Percentiles rank a stretch among this genome's conserved stretches.
These are phyloP conservation scores for Clitocybe nebularis DNA, from an alignment of 1,284 basidiomycete genomes.

Conservation along the genomic window DNA sequence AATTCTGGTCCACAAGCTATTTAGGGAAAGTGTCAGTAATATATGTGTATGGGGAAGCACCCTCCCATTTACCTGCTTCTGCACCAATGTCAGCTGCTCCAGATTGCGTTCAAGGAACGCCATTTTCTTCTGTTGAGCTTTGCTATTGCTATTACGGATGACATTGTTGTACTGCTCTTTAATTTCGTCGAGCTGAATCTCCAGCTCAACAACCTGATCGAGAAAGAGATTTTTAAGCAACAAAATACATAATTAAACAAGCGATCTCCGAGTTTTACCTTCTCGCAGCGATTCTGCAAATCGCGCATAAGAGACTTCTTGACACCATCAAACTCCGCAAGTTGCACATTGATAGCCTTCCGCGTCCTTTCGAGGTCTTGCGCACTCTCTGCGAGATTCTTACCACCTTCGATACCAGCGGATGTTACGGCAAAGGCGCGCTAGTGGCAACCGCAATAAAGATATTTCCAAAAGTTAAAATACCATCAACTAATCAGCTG, in stretches of 20 bases:
- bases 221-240: no score
- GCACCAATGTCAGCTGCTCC: conserved; percentile 92
- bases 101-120: conserved; percentile 97
- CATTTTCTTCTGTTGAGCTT: conserved; percentile 99
- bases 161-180: conserved; percentile 99
- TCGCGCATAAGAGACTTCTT: conserved; percentile 99
- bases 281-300: conserved; percentile 98
- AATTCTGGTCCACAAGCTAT: conserved; percentile 98
- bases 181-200: conserved; percentile 98
- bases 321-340: conserved; percentile 97
- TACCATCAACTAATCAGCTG: conserved; percentile 5
- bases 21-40: not conserved
- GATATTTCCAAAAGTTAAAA: conserved; percentile 5
- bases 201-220: conserved; percentile 91
- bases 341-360: conserved; percentile 95
- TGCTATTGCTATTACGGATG: conserved; percentile 95
- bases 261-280: conserved; percentile 57
- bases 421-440: conserved; percentile 96
- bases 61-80: conserved; percentile 80
- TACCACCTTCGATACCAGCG: conserved; percentile 93
- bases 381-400: conserved; percentile 93
- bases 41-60: no score
- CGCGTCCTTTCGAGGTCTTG: conserved; percentile 96
- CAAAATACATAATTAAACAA: no score
- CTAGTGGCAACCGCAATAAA: conserved; percentile 42